Evolutionary conservation across 2,329 filamentous ascomycete genomes (phyloP).

Genomic region (Penicillium sp.): DNA sequence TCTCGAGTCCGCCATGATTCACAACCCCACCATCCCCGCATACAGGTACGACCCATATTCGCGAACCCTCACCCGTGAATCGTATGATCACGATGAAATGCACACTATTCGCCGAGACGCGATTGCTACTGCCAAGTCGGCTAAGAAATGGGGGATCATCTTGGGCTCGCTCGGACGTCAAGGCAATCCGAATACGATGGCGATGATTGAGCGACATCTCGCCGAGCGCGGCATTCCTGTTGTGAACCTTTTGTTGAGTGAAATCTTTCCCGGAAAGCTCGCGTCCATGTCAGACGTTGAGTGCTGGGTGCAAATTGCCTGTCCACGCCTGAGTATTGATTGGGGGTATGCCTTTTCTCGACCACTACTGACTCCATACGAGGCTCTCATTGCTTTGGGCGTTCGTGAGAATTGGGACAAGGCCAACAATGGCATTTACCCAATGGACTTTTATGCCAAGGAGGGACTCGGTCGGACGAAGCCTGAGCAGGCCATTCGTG

Average conservation of each 20-base stretch:
- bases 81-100: slow-evolving; percentile 90
- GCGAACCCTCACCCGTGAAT: slow-evolving; percentile 84
- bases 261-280: slow-evolving; percentile 95
- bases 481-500: slow-evolving; percentile 29
- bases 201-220: slow-evolving; percentile 78
- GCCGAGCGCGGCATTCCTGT: slow-evolving; percentile 72
- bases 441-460: slow-evolving; percentile 97
- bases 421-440: slow-evolving; percentile 68
- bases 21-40: slow-evolving; percentile 86
- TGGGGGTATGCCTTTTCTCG: slow-evolving; percentile 96
- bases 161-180: slow-evolving; percentile 89
- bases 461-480: slow-evolving; percentile 85
- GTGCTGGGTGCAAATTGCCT: slow-evolving; percentile 98
- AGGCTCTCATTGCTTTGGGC: slow-evolving; percentile 87
- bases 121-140: slow-evolving; percentile 71
- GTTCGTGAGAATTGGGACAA: slow-evolving; percentile 73
- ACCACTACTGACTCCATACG: slow-evolving; percentile 89
- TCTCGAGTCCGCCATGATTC: slow-evolving; percentile 98
- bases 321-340: slow-evolving; percentile 94
- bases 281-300: slow-evolving; percentile 93
- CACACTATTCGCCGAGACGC: slow-evolving; percentile 76
- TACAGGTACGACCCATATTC: slow-evolving; percentile 98
- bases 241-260: slow-evolving; percentile 82
- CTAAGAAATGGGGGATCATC: slow-evolving; percentile 92
- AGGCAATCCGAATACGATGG: slow-evolving; percentile 91